Percentiles rank a stretch among this genome's conserved stretches.
phyloP scores from a whole-genome alignment of 345 rosid genomes.

The Streptanthus diversifolius region DNA sequence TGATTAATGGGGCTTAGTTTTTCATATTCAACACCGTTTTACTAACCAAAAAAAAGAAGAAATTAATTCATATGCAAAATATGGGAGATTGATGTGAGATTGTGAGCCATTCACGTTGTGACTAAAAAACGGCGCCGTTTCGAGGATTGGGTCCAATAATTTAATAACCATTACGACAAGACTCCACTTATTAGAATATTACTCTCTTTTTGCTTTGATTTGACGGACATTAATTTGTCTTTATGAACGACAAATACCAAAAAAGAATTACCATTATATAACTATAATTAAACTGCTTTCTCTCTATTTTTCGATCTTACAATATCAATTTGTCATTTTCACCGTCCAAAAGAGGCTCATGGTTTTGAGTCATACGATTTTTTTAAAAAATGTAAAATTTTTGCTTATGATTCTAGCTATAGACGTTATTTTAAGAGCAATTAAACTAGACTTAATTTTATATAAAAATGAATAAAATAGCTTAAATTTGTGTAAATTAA shows the following conservation, averaged over 20 bases:
- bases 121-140: constrained; percentile 24
- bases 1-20: too few relatives aligned
- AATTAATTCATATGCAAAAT: neutral
- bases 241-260: neutral
- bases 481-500: neutral
- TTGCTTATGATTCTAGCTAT: neutral
- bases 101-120: neutral
- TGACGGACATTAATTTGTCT: constrained; percentile 6
- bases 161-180: neutral
- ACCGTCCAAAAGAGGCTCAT: constrained; percentile 26
- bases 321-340: neutral
- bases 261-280: neutral
- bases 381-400: too few relatives aligned
- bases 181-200: neutral
- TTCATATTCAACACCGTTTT: too few relatives aligned
- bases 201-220: constrained; percentile 10
- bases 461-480: neutral
- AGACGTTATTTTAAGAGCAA: neutral
- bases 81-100: neutral
- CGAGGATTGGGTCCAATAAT: neutral
- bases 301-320: neutral
- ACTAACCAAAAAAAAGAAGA: too few relatives aligned
- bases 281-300: neutral
- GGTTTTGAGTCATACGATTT: neutral
- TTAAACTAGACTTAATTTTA: neutral